Base-by-base conservation (phyloP, 805 yeast species). In the Candida vartiovaarae region DNA sequence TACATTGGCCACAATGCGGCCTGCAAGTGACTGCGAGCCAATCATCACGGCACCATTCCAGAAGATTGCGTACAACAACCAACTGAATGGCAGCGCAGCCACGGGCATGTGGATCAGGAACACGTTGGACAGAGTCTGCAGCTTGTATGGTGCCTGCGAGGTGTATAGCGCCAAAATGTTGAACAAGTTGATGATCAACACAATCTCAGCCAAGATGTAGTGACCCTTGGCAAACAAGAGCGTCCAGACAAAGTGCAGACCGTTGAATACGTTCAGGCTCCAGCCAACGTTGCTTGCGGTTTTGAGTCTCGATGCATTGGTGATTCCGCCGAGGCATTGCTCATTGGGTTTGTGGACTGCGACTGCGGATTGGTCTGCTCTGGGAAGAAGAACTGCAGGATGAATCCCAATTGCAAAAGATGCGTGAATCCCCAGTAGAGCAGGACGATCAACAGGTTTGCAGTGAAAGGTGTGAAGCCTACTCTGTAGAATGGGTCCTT, bases 11-110 rank as follows among this genome's bases (percentile, higher is more conserved):
- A 85, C 48, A 40, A 86, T 63, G 46, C 95, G 72, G 11, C 87
- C 79, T 23, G 75, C 63, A n/a, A 82, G 61, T 26, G 68, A 60
- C 53, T 75, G 73, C 43, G 74, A 74, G 9, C 54, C 60, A 25
- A 54, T 46, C 9, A 83, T 75, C 28, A 82, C 82, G 2, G 95
- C 89, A 38, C 95, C 95, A 57, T 83, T 84, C 95, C 95, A 87
- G 68, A 85, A 83, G 33, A 86, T 59, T 25, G 80, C 81, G 56
- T 79, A 84, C 46, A 83, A 59, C 32, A 81, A 64, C 95, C 95
- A 87, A 30, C 84, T 70, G 43, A 84, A 61, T 10, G 95, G 95
- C 54, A 84, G 52, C 0, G 90, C 86, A 8, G 78, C 73, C 10
- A 73, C 71, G 11, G 91, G 74, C 51, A 80, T 63, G 63, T 87